Evolutionary conservation across 1,284 basidiomycete species (phyloP).

Genomic region (Sporisorium iseilematis-ciliati): DNA sequence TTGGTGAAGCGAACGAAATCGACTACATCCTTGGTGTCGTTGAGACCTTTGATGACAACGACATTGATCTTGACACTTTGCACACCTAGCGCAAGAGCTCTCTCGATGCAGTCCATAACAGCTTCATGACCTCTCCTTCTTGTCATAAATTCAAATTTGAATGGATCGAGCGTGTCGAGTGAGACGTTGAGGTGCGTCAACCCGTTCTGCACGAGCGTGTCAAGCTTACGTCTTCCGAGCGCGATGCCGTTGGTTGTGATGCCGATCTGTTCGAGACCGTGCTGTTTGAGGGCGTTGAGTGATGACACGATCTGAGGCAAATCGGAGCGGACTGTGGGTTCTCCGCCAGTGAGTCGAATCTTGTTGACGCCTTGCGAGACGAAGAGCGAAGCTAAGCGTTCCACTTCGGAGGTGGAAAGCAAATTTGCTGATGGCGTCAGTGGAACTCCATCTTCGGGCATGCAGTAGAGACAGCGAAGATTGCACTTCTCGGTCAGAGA

Average conservation of each 20-base stretch:
- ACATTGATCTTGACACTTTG: slow-evolving; percentile 83
- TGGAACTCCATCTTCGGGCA: slow-evolving; percentile 84
- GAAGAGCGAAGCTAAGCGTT: slow-evolving; percentile 79
- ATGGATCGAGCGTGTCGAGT: slow-evolving; percentile 85
- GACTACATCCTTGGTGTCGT: slow-evolving; percentile 78
- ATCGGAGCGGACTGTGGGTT: slow-evolving; percentile 86
- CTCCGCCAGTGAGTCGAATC: slow-evolving; percentile 87
- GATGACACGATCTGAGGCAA: slow-evolving; percentile 77
- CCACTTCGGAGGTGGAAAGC: slow-evolving; percentile 81
- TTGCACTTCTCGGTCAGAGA: slow-evolving; percentile 89
- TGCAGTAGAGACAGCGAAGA: slow-evolving; percentile 89
- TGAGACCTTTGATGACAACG: slow-evolving; percentile 83
- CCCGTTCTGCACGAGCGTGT: slow-evolving; percentile 78
- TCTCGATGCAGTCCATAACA: slow-evolving; percentile 78
- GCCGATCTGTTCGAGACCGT: slow-evolving; percentile 81
- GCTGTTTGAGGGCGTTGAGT: slow-evolving; percentile 54
- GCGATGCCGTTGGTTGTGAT: slow-evolving; percentile 88
- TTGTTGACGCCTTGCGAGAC: slow-evolving; percentile 83
- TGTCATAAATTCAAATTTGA: slow-evolving; percentile 88
- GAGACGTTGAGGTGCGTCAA: slow-evolving; percentile 80
- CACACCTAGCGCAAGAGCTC: slow-evolving; percentile 73
- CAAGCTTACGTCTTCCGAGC: slow-evolving; percentile 77
- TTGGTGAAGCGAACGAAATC: slow-evolving; percentile 83
- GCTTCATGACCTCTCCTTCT: slow-evolving; percentile 78
- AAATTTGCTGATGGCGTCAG: slow-evolving; percentile 79